A percentile compares a stretch with the other conserved stretches of the same genome.
phyloP scores from a whole-genome alignment of 345 rosid species.

The Anacardium occidentale region DNA sequence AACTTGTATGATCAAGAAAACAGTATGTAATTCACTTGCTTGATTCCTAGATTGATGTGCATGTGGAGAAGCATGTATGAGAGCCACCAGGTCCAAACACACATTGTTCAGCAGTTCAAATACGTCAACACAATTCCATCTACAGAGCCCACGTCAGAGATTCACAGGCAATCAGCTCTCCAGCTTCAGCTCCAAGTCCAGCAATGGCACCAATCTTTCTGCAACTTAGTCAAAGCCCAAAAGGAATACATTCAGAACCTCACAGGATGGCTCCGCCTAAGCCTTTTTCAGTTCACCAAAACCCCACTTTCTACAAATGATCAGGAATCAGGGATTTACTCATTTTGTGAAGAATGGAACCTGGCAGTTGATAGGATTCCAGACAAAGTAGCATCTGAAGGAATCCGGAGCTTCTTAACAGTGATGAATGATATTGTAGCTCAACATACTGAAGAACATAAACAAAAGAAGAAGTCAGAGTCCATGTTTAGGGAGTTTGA shows the following conservation, averaged over 20 bases:
- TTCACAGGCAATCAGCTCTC: conserved; percentile 84
- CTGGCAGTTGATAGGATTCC: conserved; percentile 81
- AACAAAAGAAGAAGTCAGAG: conserved; percentile 82
- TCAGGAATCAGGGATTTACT: conserved; percentile 75
- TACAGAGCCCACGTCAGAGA: conserved; percentile 80
- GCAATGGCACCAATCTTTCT: conserved; percentile 91
- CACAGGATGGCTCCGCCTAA: conserved; percentile 89
- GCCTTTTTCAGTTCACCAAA: conserved; percentile 85
- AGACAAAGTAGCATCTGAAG: conserved; percentile 97
- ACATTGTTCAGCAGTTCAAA: conserved; percentile 94
- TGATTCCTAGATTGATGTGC: conserved; percentile 63
- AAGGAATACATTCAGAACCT: conserved; percentile 84
- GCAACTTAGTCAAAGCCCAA: conserved; percentile 73
- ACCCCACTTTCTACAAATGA: conserved; percentile 43
- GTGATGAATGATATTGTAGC: conserved; percentile 83
- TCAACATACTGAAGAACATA: conserved; percentile 81
- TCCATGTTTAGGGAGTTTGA: conserved; percentile 61
- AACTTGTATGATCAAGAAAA: background rate
- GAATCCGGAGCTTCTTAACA: conserved; percentile 77
- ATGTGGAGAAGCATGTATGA: conserved; percentile 99
- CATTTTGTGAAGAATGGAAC: conserved; percentile 88
- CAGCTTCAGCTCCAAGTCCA: conserved; percentile 91
- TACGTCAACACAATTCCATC: conserved; percentile 86
- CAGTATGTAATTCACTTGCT: background rate
- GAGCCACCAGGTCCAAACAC: conserved; percentile 95